phyloP scores from a whole-genome alignment of 495 filamentous ascomycete genomes.

The Ascodesmis nigricans region DNA sequence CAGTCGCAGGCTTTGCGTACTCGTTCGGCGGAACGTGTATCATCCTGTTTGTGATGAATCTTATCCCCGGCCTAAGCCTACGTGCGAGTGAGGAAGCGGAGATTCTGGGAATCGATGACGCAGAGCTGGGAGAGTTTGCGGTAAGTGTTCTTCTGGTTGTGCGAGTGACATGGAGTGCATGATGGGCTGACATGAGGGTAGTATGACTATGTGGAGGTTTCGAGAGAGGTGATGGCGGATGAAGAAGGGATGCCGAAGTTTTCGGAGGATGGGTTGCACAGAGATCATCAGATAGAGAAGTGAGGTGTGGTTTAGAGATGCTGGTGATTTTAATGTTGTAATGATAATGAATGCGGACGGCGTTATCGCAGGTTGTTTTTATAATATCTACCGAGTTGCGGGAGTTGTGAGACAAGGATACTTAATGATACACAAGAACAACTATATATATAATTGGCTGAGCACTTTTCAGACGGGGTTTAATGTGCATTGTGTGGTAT shows the following conservation, averaged over 20 bases:
- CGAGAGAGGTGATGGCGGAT: conserved; percentile 53
- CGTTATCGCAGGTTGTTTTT: too few species aligned
- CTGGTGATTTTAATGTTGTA: background rate
- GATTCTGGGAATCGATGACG: conserved; percentile 79
- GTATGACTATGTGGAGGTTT: conserved; percentile 92
- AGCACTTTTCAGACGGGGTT: too few species aligned
- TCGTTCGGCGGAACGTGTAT: conserved; percentile 69
- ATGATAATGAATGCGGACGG: too few species aligned
- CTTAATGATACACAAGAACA: too few species aligned
- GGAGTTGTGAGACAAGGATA: too few species aligned
- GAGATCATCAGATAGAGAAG: too few species aligned
- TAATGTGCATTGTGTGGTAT: too few species aligned
- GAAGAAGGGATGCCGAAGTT: conserved; percentile 24
- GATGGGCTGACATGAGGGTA: conserved; percentile 4
- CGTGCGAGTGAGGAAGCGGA: conserved; percentile 69
- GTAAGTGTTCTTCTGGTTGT: conserved; percentile 8
- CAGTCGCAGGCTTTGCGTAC: conserved; percentile 59
- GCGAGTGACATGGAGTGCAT: background rate
- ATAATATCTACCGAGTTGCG: too few species aligned
- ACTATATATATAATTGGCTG: too few species aligned
- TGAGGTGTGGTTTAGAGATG: background rate
- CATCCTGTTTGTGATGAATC: conserved; percentile 72
- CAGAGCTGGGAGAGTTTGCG: conserved; percentile 92
- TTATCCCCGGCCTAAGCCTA: conserved; percentile 63
- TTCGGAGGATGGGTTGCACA: too few species aligned